Evolutionary conservation across 768 basidiomycete genomes (phyloP), one percentile per base, ranked within the genome.

Genomic region (Kondoa malvinella): DNA sequence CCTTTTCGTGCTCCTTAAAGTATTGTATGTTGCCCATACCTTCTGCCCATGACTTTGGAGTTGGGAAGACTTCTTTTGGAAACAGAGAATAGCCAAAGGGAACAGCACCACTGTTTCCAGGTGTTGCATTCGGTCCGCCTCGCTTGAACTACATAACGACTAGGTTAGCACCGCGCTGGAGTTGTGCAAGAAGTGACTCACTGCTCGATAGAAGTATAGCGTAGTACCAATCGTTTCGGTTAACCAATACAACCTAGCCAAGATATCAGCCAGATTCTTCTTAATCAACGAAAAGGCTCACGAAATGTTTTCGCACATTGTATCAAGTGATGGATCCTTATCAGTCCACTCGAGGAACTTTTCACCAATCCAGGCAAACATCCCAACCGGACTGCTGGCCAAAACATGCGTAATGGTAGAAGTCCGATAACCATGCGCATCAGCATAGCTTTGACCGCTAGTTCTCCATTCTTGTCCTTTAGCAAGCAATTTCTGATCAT

Each of bases 291-390:
- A 17, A 30, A 33, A 34, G 26, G 17, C 16, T 17, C 17, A 27
- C 2, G 72, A 71, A 8, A 63, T 63, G 32, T 66, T 67, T 4
- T 67, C 66, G 16, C 70, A 70, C 1, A 71, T 26, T 1, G 60
- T 30, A 57, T 72, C 70, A 3, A 69, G 3, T n/a, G 68, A 33
- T 3, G 50, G 68, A 17, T 66, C 64, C n/a, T 67, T 64, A 67
- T 74, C 73, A 2, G 70, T 68, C 74, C 74, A 74, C 26, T 72
- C 74, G 29, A 66, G 65, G 21, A 63, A 72, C 67, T 74, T 74
- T 31, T 74, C 72, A 15, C 61, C 71, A 30, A 74, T 70, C 70
- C 72, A 74, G 3, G 72, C 70, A 27, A 74, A 70, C 0, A 74
- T 65, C 0, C 71, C 69, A 34, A 73, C 68, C 0, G 74, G 74